A percentile compares a stretch with the other conserved stretches of the same genome.
Evolutionary conservation across 352 stramenopile genomes (phyloP).

Genomic region (Stephanocyclus meneghinianus): DNA sequence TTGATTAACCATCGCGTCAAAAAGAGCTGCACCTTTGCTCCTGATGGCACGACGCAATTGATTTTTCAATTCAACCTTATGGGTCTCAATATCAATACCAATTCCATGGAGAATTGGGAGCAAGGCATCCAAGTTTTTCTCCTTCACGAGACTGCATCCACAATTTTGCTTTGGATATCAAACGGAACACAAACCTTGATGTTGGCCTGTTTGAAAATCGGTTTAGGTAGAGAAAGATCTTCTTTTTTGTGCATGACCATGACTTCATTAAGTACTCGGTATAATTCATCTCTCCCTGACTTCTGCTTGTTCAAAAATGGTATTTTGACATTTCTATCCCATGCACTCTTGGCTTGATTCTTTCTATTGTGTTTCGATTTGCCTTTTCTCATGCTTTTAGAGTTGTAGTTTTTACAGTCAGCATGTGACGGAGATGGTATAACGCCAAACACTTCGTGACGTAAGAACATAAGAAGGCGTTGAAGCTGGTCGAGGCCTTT

Average conservation of each 20-base stretch:
- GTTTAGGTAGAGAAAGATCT: constrained; percentile 82
- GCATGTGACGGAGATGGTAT: constrained; percentile 1
- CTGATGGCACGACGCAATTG: constrained; percentile 10
- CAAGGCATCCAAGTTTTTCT: not conserved
- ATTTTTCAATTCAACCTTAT: not conserved
- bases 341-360: constrained; percentile 41
- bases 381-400: not conserved
- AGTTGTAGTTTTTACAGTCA: not conserved
- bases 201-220: constrained; percentile 66
- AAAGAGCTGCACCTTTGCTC: constrained; percentile 16
- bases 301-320: constrained; percentile 56
- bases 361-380: constrained; percentile 14
- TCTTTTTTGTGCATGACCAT: constrained; percentile 93
- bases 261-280: constrained; percentile 86
- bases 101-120: not conserved
- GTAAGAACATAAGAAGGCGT: constrained; percentile 88
- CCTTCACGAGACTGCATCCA: constrained; percentile 20
- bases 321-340: constrained; percentile 52
- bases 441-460: constrained; percentile 86
- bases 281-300: constrained; percentile 67
- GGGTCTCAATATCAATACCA: constrained; percentile 1
- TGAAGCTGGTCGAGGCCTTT: constrained; percentile 87
- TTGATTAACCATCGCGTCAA: constrained; percentile 39
- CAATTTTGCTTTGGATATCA: constrained; percentile 50
- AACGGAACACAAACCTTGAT: constrained; percentile 48